phyloP scores from a whole-genome alignment of 202 grass and related monocot species.

The Dendrocalamus latiflorus region DNA sequence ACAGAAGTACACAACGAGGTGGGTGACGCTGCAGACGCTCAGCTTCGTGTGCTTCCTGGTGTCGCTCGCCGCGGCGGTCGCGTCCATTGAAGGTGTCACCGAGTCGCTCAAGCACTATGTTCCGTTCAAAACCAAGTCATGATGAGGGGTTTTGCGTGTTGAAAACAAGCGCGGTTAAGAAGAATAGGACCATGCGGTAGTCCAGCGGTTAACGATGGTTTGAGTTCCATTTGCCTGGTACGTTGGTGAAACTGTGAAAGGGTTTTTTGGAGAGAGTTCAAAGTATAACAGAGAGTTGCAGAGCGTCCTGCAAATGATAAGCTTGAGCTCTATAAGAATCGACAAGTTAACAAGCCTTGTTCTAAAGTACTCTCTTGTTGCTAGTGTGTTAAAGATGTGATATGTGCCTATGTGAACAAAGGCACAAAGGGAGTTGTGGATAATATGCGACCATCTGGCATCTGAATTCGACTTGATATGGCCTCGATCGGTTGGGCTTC shows the following conservation, averaged over 20 bases:
- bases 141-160: not conserved
- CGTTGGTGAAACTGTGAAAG: not conserved
- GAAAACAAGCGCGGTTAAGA: not conserved
- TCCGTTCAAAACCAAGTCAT: slow-evolving; percentile 68
- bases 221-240: not conserved
- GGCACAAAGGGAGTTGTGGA: not conserved
- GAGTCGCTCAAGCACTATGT: slow-evolving; percentile 55
- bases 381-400: not conserved
- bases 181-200: not conserved
- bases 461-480: not conserved
- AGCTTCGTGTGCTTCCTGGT: slow-evolving; percentile 84
- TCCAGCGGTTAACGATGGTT: not conserved
- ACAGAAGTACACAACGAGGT: slow-evolving; percentile 42
- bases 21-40: slow-evolving; percentile 61
- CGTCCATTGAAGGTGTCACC: slow-evolving; percentile 67
- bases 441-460: not conserved
- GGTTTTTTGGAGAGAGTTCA: not conserved
- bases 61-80: slow-evolving; percentile 55
- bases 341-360: not conserved
- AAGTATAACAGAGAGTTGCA: not conserved
- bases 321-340: not conserved
- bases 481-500: too few species aligned
- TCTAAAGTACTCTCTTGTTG: not conserved
- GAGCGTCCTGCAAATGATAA: not conserved
- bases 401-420: not conserved